A percentile compares a stretch with the other conserved stretches of the same genome.
Conservation (phyloP, 1,139 yeast genomes). For the Arxiozyma telluris region DNA sequence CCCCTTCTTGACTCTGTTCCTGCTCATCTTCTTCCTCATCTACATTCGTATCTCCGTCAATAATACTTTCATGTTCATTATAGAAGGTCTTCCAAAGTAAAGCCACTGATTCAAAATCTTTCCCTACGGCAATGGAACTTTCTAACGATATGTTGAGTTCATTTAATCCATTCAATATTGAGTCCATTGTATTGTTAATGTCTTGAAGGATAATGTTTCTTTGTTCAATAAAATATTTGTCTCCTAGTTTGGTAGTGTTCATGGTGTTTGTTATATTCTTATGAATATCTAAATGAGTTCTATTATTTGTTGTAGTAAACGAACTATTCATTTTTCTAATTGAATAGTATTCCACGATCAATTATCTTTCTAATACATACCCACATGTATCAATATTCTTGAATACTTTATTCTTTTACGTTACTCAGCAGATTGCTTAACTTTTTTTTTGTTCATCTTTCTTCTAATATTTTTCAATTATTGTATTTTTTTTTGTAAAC, state of each 20-base stretch:
- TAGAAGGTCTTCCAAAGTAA: slow-evolving; percentile 44
- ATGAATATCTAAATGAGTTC: slow-evolving; percentile 13
- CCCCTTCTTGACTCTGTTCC: neutral
- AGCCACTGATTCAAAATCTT: slow-evolving; percentile 45
- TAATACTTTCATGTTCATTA: slow-evolving; percentile 30
- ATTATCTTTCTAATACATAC: too few species aligned
- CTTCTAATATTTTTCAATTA: too few species aligned
- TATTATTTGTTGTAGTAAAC: slow-evolving; percentile 1
- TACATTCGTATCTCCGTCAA: slow-evolving; percentile 5
- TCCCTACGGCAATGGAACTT: slow-evolving; percentile 45
- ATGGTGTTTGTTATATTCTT: neutral
- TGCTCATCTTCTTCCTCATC: slow-evolving; percentile 6
- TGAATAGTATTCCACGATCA: neutral
- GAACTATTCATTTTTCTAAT: neutral
- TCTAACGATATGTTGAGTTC: slow-evolving; percentile 44
- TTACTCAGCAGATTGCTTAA: too few species aligned
- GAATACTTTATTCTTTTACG: too few species aligned
- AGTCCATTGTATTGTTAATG: slow-evolving; percentile 37
- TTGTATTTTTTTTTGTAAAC: too few species aligned
- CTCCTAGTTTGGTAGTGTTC: slow-evolving; percentile 6
- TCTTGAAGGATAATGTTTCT: slow-evolving; percentile 27
- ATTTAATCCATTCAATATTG: slow-evolving; percentile 41
- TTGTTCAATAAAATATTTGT: slow-evolving; percentile 26
- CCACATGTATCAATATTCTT: too few species aligned
- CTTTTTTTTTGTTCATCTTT: too few species aligned